A percentile compares a stretch with the other conserved stretches of the same genome.
These are phyloP conservation scores for Gleditsia sinensis DNA, from an alignment of 306 rosid genomes.

Conservation along the genomic window DNA sequence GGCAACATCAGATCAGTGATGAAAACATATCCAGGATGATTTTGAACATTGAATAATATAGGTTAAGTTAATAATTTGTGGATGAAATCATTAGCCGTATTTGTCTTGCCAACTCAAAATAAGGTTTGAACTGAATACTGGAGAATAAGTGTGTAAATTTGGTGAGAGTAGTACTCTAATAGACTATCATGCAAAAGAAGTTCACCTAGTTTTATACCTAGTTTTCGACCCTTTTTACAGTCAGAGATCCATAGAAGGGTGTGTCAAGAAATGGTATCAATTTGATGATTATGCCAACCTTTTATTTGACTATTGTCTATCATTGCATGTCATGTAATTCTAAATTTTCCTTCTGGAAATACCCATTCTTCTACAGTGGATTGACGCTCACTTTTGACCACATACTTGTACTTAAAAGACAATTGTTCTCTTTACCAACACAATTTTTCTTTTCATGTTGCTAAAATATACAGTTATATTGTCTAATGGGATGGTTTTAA, in stretches of 20 bases:
- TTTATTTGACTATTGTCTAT: not conserved
- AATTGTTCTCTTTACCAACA: not conserved
- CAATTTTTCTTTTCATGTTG: not conserved
- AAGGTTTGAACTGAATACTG: not conserved
- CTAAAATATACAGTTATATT: not conserved
- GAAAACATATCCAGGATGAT: not conserved
- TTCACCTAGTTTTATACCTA: not conserved
- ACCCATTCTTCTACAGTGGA: not conserved
- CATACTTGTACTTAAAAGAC: not conserved
- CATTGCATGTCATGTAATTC: too few relatives aligned
- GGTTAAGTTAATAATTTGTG: not conserved
- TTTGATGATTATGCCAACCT: not conserved
- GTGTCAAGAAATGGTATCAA: not conserved
- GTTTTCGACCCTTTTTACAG: not conserved
- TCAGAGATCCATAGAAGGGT: not conserved
- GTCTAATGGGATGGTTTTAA: not conserved
- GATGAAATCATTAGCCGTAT: not conserved
- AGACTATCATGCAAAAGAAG: not conserved
- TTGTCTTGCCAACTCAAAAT: not conserved
- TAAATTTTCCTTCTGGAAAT: too few relatives aligned
- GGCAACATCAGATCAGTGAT: conserved; percentile 21
- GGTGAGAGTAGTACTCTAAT: not conserved
- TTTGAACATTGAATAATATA: not conserved
- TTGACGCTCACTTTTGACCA: not conserved
- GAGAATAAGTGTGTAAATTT: not conserved